These are phyloP conservation scores for Picochlorum costavermella DNA, from an alignment of 139 green algal species.

Conservation along the genomic window DNA sequence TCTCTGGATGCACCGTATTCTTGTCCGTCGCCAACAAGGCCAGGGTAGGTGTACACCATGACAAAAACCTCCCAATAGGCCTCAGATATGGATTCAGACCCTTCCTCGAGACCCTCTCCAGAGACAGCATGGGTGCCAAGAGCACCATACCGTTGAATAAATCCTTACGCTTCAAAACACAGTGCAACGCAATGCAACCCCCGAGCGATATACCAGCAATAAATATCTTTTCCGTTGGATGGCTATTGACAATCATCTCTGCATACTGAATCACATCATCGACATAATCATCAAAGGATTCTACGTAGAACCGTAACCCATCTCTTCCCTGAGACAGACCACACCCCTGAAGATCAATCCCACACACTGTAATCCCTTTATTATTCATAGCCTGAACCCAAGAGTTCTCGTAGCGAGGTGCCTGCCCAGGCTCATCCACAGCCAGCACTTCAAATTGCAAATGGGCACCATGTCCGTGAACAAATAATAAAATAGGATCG, in stretches of 20 bases:
- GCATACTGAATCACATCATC: slow-evolving; percentile 47
- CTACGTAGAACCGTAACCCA: slow-evolving; percentile 41
- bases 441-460: slow-evolving; percentile 41
- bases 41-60: slow-evolving; percentile 26
- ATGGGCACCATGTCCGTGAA: slow-evolving; percentile 55
- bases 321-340: slow-evolving; percentile 42
- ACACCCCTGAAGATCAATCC: slow-evolving; percentile 56
- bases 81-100: slow-evolving; percentile 53
- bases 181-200: slow-evolving; percentile 53
- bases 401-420: slow-evolving; percentile 41
- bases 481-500: slow-evolving; percentile 39
- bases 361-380: slow-evolving; percentile 44
- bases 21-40: slow-evolving; percentile 25
- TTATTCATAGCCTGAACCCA: slow-evolving; percentile 59
- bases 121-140: slow-evolving; percentile 58
- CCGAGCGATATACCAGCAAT: slow-evolving; percentile 51
- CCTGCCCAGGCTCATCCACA: slow-evolving; percentile 15
- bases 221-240: slow-evolving; percentile 38
- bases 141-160: slow-evolving; percentile 43
- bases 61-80: slow-evolving; percentile 34
- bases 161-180: slow-evolving; percentile 8
- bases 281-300: slow-evolving; percentile 53
- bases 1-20: slow-evolving; percentile 41
- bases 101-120: slow-evolving; percentile 45
- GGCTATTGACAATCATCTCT: not conserved